Percentiles rank a stretch among this genome's conserved stretches.
Conservation (phyloP, 129 eudicot genomes). For the Escallonia rubra region DNA sequence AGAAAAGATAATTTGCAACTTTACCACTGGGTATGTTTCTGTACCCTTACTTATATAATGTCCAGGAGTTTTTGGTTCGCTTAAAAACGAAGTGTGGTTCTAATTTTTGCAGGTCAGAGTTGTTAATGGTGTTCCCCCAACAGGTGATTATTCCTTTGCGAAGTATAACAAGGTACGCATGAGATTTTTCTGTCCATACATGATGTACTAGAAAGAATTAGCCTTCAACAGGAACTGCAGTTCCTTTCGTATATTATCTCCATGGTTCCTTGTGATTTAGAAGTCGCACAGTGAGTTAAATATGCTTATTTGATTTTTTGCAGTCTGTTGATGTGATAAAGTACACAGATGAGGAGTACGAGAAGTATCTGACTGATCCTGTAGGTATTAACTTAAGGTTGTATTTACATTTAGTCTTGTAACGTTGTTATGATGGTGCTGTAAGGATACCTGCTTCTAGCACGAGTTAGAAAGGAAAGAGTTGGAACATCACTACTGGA, state of each 20-base stretch:
- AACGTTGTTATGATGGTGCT: background rate
- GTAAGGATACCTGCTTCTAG: background rate
- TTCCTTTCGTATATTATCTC: background rate
- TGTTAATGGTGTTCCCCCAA: conserved; percentile 90
- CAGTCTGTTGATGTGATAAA: conserved; percentile 83
- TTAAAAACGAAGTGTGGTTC: conserved; percentile 1
- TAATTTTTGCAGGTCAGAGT: conserved; percentile 71
- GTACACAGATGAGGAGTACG: conserved; percentile 95
- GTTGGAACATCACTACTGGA: background rate
- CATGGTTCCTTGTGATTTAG: conserved; percentile 11
- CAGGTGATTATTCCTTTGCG: conserved; percentile 93
- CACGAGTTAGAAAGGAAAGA: background rate
- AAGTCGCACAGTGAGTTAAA: background rate
- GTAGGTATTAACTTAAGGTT: conserved; percentile 38
- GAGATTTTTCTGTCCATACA: conserved; percentile 5
- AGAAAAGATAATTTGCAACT: conserved; percentile 89
- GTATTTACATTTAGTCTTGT: background rate
- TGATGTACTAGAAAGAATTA: background rate
- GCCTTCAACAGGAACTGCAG: background rate
- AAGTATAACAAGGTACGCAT: conserved; percentile 79
- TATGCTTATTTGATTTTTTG: conserved; percentile 17
- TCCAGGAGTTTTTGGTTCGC: conserved; percentile 9
- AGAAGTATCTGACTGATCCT: conserved; percentile 72
- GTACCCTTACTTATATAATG: conserved; percentile 1
- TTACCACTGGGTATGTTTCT: conserved; percentile 79